Evolutionary conservation across 768 basidiomycete species (phyloP), one percentile per base, ranked within the genome.

Genomic region (Tubosaeta sp.): DNA sequence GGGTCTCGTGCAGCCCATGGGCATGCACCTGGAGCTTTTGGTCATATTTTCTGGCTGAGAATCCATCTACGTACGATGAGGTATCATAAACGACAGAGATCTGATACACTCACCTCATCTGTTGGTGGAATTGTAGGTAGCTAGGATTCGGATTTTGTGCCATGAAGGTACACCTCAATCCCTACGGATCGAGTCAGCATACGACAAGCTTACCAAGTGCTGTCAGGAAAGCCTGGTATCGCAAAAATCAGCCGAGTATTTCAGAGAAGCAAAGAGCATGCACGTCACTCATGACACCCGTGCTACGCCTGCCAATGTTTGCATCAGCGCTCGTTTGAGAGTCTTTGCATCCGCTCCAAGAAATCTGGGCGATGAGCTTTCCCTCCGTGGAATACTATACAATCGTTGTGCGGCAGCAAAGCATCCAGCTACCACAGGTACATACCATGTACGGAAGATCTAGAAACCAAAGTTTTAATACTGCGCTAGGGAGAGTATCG

Each of bases 371-470:
- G 32, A 16, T 96, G 65, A 97, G 72, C 64, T 90, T 93, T 44
- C 94, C 94, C 71, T 97, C 92, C 7, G 93, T 95, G 19, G 92
- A 92, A 71, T 97, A 97, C 83, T 89, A 54, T 30, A 18, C 12
- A 41, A 46, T 46, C 32, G 50, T 13, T 44, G 19, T 48, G 24
- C 49, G 48, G 34, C 38, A 49, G 5, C 13, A 24, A 25, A 44
- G 29, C 25, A 14, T 8, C 9, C 10, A 11, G 14, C 18, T 16
- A 25, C 21, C 22, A 48, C 24, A 18, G 49, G 32, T 22, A 56
- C 75, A 34, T 68, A 87, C 84, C 34, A 81, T 75, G 67, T 85
- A 88, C 3, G 83, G 84, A 24, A 87, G 74, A 65, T 88, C 84
- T 86, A 55, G 43, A 44, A 48, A 49, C 21, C 14, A 29, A 38